Evolutionary conservation across 2,329 filamentous ascomycete species (phyloP).

Genomic region (Claviceps paspali): DNA sequence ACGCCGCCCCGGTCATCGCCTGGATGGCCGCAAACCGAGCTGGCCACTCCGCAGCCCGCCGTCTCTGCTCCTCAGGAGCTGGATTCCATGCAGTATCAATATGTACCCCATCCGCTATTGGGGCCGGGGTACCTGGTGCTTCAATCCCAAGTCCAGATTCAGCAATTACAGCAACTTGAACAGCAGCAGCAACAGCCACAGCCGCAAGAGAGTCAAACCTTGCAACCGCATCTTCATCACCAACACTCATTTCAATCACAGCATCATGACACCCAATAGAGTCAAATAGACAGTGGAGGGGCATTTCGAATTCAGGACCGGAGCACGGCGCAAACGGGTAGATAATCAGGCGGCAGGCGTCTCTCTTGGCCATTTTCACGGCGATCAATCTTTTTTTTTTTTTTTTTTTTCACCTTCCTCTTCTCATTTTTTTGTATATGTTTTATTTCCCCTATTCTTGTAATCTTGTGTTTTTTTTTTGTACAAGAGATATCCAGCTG

Average conservation of each 20-base stretch:
- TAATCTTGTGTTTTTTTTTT: too few relatives aligned
- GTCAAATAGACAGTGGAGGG: background rate
- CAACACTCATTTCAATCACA: constrained; percentile 1
- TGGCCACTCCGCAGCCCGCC: background rate
- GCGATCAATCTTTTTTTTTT: too few relatives aligned
- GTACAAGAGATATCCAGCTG: too few relatives aligned
- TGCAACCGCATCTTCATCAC: background rate
- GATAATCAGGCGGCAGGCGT: too few relatives aligned
- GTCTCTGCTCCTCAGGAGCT: constrained; percentile 3
- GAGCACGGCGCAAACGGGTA: constrained; percentile 2
- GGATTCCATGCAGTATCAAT: constrained; percentile 5
- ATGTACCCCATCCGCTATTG: constrained; percentile 5
- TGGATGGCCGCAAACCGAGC: constrained; percentile 3
- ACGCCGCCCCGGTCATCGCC: background rate
- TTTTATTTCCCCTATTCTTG: too few relatives aligned
- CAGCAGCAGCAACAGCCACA: constrained; percentile 2
- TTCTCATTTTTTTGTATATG: too few relatives aligned
- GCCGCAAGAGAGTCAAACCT: background rate
- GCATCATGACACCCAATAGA: constrained; percentile 5
- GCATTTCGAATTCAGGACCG: background rate
- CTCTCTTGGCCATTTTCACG: too few relatives aligned
- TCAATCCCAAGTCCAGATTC: constrained; percentile 3
- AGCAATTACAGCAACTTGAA: background rate
- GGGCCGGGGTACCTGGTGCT: constrained; percentile 7
- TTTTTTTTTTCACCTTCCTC: too few relatives aligned